Evolutionary conservation across 2,329 filamentous ascomycete species (phyloP).

Genomic region (Aspergillus viridinutans): DNA sequence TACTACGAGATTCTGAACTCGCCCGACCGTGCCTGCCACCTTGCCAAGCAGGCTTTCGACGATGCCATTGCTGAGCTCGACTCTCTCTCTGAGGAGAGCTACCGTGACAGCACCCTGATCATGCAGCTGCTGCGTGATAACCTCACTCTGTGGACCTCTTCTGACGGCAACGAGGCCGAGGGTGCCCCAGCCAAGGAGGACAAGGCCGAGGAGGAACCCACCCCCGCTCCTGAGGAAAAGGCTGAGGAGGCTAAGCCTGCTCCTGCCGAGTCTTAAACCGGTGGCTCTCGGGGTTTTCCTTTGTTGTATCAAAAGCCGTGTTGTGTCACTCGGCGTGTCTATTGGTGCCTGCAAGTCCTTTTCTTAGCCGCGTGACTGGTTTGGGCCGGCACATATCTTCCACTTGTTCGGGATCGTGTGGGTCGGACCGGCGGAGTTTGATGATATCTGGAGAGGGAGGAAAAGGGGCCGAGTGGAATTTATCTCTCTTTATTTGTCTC

Average conservation of each 20-base stretch:
- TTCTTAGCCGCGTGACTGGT: slow-evolving; percentile 34
- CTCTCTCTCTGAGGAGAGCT: slow-evolving; percentile 94
- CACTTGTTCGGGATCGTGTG: slow-evolving; percentile 33
- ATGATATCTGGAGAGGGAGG: slow-evolving; percentile 37
- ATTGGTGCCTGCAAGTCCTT: slow-evolving; percentile 28
- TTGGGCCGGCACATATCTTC: slow-evolving; percentile 35
- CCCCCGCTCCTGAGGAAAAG: slow-evolving; percentile 44
- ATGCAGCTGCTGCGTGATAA: slow-evolving; percentile 99
- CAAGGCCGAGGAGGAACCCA: slow-evolving; percentile 48
- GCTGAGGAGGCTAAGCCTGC: slow-evolving; percentile 36
- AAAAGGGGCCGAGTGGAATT: slow-evolving; percentile 40
- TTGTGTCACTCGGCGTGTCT: slow-evolving; percentile 25
- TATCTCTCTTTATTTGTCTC: slow-evolving; percentile 39
- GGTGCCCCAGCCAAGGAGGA: slow-evolving; percentile 60
- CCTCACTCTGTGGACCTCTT: slow-evolving; percentile 96
- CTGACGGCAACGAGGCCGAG: slow-evolving; percentile 71
- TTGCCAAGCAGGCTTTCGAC: slow-evolving; percentile 98
- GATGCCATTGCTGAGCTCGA: slow-evolving; percentile 98
- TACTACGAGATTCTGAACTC: slow-evolving; percentile 99
- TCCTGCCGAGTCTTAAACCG: slow-evolving; percentile 33
- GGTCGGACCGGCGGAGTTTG: slow-evolving; percentile 41
- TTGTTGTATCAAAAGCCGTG: slow-evolving; percentile 24
- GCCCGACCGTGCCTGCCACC: slow-evolving; percentile 93
- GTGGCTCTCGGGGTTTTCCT: slow-evolving; percentile 22
- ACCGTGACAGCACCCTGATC: slow-evolving; percentile 98